These are phyloP conservation scores for Nicotiana benthamiana DNA, from an alignment of 257 asterid species.

Conservation along the genomic window DNA sequence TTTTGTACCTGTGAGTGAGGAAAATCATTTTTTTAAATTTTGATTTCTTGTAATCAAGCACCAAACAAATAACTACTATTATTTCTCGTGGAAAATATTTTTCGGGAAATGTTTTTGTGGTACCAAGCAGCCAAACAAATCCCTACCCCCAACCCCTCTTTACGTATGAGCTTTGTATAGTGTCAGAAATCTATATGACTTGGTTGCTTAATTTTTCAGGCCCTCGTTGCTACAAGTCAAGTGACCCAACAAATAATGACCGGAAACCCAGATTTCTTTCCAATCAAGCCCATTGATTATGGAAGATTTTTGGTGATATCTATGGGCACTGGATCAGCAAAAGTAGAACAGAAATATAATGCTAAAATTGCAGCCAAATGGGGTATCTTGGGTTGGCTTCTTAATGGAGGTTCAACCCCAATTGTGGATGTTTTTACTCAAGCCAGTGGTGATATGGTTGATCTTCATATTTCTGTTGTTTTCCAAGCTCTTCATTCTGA, in stretches of 20 bases:
- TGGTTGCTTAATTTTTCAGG: constrained; percentile 10
- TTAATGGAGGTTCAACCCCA: constrained; percentile 32
- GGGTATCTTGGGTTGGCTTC: constrained; percentile 49
- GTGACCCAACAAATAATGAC: constrained; percentile 43
- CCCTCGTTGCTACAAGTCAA: constrained; percentile 38
- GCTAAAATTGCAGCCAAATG: constrained; percentile 32
- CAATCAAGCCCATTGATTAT: constrained; percentile 31
- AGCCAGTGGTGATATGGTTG: constrained; percentile 55
- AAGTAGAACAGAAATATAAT: constrained; percentile 25
- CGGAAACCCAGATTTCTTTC: constrained; percentile 27
- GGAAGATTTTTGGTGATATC: constrained; percentile 25
- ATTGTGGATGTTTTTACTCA: constrained; percentile 40
- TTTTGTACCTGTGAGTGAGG: too few species aligned
- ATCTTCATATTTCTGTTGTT: constrained; percentile 35
- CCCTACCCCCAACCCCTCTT: too few species aligned
- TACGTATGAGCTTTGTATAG: too few species aligned
- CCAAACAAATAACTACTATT: too few species aligned
- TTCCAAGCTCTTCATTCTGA: constrained; percentile 35
- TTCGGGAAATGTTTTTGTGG: too few species aligned
- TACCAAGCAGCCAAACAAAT: too few species aligned
- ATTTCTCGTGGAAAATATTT: too few species aligned
- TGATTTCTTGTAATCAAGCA: too few species aligned
- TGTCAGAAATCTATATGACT: neutral
- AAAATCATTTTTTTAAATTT: neutral
- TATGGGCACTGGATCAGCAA: neutral